A percentile compares a stretch with the other conserved stretches of the same genome.
These are phyloP conservation scores for Acarospora socialis DNA, from an alignment of 2,329 filamentous ascomycete genomes.

Conservation along the genomic window DNA sequence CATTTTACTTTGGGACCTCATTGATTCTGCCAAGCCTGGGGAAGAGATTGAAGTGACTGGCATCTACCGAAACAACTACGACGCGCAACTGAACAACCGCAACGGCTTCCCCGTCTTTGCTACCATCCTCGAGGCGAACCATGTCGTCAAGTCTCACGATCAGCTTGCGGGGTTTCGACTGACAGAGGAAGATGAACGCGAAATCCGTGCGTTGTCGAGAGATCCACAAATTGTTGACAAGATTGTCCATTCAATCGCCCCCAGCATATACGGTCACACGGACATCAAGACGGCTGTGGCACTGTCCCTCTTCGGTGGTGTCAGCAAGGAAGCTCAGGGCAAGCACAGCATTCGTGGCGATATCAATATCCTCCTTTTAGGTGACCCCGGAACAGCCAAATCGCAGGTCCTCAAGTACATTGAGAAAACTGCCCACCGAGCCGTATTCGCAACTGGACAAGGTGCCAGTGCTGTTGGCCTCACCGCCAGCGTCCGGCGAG, in stretches of 20 bases:
- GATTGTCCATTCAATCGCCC: conserved; percentile 82
- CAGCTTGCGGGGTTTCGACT: conserved; percentile 92
- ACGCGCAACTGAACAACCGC: conserved; percentile 93
- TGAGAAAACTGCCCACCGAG: conserved; percentile 91
- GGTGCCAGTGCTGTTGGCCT: conserved; percentile 95
- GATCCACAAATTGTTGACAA: conserved; percentile 89
- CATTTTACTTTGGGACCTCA: conserved; percentile 90
- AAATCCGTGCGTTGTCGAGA: conserved; percentile 74
- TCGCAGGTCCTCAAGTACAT: conserved; percentile 96
- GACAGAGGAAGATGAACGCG: conserved; percentile 85
- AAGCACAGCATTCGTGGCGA: conserved; percentile 86
- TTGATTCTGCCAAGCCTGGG: conserved; percentile 90
- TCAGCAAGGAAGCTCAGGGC: conserved; percentile 79
- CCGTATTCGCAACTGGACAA: conserved; percentile 94
- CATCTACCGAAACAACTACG: conserved; percentile 96
- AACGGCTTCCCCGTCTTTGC: conserved; percentile 98
- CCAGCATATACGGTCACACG: conserved; percentile 90
- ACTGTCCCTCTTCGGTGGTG: conserved; percentile 84
- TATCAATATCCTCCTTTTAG: conserved; percentile 92
- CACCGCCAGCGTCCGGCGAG: conserved; percentile 87
- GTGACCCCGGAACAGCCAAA: conserved; percentile 95
- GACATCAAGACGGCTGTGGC: conserved; percentile 97
- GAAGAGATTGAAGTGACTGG: conserved; percentile 97
- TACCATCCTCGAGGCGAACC: conserved; percentile 93
- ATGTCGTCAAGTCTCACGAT: conserved; percentile 92